phyloP scores from a whole-genome alignment of 2,329 filamentous ascomycete species.

The Fusarium penzigii region DNA sequence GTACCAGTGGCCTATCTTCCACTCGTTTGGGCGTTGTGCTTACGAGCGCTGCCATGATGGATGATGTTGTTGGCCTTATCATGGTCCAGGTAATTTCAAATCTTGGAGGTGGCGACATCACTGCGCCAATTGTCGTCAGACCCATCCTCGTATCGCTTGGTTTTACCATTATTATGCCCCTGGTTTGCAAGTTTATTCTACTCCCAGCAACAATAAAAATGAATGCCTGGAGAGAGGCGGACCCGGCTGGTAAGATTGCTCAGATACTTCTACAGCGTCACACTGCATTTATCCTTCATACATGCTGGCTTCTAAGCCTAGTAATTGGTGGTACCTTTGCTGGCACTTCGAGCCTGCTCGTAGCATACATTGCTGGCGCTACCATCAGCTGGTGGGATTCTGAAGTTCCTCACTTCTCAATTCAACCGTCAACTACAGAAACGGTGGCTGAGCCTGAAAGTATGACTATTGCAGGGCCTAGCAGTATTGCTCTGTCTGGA shows the following conservation, averaged over 20 bases:
- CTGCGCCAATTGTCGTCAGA: conserved; percentile 43
- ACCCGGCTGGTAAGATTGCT: conserved; percentile 22
- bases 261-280: conserved; percentile 30
- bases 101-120: conserved; percentile 44
- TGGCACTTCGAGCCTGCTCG: conserved; percentile 63
- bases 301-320: conserved; percentile 48
- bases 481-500: background rate
- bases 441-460: background rate
- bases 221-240: conserved; percentile 32
- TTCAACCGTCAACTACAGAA: background rate
- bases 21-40: conserved; percentile 62
- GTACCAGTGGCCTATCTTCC: conserved; percentile 42
- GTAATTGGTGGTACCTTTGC: conserved; percentile 57
- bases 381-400: conserved; percentile 61
- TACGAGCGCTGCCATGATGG: conserved; percentile 75
- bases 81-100: conserved; percentile 76
- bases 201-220: conserved; percentile 42
- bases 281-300: conserved; percentile 48
- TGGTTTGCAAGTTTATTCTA: conserved; percentile 47
- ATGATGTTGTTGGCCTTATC: conserved; percentile 76
- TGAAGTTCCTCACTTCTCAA: conserved; percentile 28
- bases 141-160: conserved; percentile 50
- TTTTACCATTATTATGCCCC: conserved; percentile 50
- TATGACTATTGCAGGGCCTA: background rate
- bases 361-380: conserved; percentile 63